A percentile compares a stretch with the other conserved stretches of the same genome.
Evolutionary conservation across 164 flowering plant genomes (phyloP).

Genomic region (Berberis vulgaris): DNA sequence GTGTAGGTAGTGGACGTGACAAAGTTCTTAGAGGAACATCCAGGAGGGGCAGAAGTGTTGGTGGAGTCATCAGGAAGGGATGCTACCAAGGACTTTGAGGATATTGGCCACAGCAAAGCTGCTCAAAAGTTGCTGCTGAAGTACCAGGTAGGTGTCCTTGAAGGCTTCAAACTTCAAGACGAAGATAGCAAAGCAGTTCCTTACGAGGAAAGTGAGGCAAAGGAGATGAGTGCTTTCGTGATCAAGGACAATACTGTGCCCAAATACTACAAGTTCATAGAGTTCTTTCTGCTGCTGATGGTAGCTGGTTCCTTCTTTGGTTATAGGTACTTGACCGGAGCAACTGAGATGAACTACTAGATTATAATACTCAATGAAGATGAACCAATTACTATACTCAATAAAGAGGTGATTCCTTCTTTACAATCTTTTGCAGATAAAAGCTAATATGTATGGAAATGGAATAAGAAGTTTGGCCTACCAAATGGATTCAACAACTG

Average conservation of each 20-base stretch:
- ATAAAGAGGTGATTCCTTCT: too few relatives aligned
- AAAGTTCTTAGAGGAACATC: constrained; percentile 43
- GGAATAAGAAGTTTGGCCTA: too few relatives aligned
- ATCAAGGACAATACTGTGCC: constrained; percentile 21
- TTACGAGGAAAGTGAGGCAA: constrained; percentile 15
- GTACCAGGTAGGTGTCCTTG: constrained; percentile 40
- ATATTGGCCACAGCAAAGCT: constrained; percentile 41
- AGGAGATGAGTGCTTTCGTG: constrained; percentile 40
- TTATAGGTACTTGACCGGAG: constrained; percentile 17
- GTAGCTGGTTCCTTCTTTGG: constrained; percentile 27
- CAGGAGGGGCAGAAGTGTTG: constrained; percentile 44
- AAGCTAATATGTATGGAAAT: too few relatives aligned
- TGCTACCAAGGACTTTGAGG: constrained; percentile 36
- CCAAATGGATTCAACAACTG: too few relatives aligned
- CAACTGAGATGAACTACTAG: not conserved
- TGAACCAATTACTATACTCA: too few relatives aligned
- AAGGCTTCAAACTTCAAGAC: constrained; percentile 18
- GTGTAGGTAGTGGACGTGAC: constrained; percentile 39
- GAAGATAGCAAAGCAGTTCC: not conserved
- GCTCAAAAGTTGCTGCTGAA: constrained; percentile 29
- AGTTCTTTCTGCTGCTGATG: constrained; percentile 28
- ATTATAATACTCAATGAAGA: not conserved
- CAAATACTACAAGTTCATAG: constrained; percentile 17
- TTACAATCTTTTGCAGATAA: too few relatives aligned
- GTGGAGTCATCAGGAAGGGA: constrained; percentile 40